Conservation (phyloP, 2,329 filamentous ascomycete genomes). For the Talaromyces pinophilus region DNA sequence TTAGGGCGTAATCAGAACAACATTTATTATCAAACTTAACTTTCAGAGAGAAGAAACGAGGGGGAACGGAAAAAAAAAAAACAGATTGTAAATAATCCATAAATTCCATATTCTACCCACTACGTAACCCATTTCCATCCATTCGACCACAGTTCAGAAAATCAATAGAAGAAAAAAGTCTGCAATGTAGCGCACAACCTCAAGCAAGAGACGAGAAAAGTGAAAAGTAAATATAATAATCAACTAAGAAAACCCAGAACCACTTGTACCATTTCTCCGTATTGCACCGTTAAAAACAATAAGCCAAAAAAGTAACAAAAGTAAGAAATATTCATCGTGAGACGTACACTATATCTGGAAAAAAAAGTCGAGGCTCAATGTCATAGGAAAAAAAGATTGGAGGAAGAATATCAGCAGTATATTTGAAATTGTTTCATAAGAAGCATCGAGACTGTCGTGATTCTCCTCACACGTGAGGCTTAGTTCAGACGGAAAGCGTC, state of each 20-base stretch:
- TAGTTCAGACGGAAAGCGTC: constrained; percentile 43
- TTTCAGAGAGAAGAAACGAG: background rate
- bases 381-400: background rate
- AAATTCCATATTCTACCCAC: background rate
- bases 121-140: background rate
- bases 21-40: background rate
- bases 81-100: background rate
- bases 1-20: background rate
- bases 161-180: background rate
- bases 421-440: background rate
- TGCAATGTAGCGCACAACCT: background rate
- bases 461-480: background rate
- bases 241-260: background rate
- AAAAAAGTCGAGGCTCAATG: background rate
- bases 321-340: constrained; percentile 3
- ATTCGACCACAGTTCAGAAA: background rate
- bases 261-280: constrained; percentile 18
- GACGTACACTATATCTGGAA: constrained; percentile 13
- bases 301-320: background rate
- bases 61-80: too few relatives aligned
- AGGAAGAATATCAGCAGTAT: background rate
- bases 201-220: background rate
- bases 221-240: background rate
- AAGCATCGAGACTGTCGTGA: background rate
- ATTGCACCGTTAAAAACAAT: constrained; percentile 9